Conservation (phyloP, 2,329 filamentous ascomycete genomes). For the Helotiales sp. region DNA sequence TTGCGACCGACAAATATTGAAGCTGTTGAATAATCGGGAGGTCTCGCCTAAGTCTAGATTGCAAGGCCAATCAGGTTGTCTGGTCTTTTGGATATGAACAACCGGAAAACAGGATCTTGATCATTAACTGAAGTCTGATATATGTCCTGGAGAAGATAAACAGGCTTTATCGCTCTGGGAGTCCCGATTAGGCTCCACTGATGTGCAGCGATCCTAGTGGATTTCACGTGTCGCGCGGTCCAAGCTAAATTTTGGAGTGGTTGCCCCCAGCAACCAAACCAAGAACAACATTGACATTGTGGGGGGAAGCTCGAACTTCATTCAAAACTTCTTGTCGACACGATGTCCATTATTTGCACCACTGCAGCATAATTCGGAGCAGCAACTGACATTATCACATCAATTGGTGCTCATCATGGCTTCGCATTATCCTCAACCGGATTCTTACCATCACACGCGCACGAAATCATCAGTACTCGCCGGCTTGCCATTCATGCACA, state of each 20-base stretch:
- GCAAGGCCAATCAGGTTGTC: neutral
- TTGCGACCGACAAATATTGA: too few species aligned
- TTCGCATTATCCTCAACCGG: constrained; percentile 35
- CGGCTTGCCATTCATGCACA: constrained; percentile 43
- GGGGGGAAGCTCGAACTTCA: neutral
- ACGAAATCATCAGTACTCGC: constrained; percentile 42
- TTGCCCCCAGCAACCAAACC: constrained; percentile 9
- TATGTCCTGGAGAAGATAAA: neutral
- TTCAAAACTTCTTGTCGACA: constrained; percentile 24
- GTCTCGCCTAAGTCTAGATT: neutral
- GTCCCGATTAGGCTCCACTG: neutral
- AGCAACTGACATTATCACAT: constrained; percentile 13
- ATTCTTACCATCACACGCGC: constrained; percentile 38
- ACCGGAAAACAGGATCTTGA: neutral
- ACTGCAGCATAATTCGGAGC: constrained; percentile 29
- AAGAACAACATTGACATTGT: constrained; percentile 15
- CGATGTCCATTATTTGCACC: constrained; percentile 26
- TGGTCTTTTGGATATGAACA: neutral
- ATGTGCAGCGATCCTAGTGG: constrained; percentile 1
- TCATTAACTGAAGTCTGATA: neutral
- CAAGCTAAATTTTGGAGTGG: neutral
- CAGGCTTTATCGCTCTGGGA: neutral
- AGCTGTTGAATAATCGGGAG: neutral
- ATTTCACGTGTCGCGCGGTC: neutral
- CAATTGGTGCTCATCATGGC: constrained; percentile 39